A percentile compares a stretch with the other conserved stretches of the same genome.
Conservation (phyloP, 2,329 filamentous ascomycete species). For the Epichloe baconii region DNA sequence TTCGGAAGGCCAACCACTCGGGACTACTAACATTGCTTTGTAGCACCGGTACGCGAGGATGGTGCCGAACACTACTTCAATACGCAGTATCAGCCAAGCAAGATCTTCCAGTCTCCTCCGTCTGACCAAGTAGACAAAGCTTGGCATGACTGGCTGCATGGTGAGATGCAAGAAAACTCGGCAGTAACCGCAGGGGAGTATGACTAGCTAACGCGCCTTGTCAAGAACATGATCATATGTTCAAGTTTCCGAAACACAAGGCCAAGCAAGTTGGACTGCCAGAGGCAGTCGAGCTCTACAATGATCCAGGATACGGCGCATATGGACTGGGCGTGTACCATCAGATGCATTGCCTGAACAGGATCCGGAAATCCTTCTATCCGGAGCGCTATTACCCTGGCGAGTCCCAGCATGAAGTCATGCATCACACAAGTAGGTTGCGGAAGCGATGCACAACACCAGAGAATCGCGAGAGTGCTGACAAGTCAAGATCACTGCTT, state of each 20-base stretch:
- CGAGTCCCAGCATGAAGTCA: not conserved
- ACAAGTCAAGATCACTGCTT: not conserved
- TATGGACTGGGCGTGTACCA: not conserved
- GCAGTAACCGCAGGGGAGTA: no score
- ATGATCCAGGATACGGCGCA: not conserved
- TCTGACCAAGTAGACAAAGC: not conserved
- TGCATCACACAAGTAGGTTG: not conserved
- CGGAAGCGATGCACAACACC: not conserved
- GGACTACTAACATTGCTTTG: not conserved
- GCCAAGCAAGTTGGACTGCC: not conserved
- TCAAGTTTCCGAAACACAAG: not conserved
- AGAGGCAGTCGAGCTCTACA: not conserved
- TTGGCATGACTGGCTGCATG: not conserved
- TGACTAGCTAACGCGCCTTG: not conserved
- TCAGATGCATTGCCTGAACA: not conserved
- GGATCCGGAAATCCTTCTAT: not conserved
- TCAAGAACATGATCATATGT: not conserved
- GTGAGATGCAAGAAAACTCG: not conserved
- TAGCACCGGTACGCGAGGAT: not conserved
- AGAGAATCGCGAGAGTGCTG: not conserved
- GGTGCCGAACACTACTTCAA: not conserved
- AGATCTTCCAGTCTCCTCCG: not conserved
- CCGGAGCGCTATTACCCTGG: not conserved
- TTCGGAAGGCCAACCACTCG: no score
- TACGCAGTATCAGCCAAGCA: not conserved